These are phyloP conservation scores for Sporothrix phasma DNA, from an alignment of 2,329 filamentous ascomycete genomes.

Conservation along the genomic window DNA sequence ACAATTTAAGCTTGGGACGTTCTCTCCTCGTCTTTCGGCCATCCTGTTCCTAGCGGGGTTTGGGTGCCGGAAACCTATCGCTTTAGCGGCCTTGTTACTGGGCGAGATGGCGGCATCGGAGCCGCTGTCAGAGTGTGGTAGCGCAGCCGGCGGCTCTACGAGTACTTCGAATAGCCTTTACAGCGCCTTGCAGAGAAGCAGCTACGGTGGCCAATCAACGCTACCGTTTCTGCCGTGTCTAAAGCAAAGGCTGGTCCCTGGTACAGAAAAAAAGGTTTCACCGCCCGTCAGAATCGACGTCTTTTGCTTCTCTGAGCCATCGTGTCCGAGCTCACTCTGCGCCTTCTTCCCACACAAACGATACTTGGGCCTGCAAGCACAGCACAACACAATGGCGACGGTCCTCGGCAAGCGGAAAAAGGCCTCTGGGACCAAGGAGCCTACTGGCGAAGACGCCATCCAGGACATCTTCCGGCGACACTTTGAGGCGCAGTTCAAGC, in stretches of 20 bases:
- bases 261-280: constrained; percentile 6
- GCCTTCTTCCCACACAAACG: not conserved
- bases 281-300: constrained; percentile 4
- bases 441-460: constrained; percentile 39
- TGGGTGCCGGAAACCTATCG: not conserved
- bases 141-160: too few relatives aligned
- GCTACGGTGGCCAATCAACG: not conserved
- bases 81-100: not conserved
- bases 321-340: not conserved
- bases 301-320: not conserved
- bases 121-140: not conserved
- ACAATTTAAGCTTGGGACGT: not conserved
- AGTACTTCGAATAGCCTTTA: not conserved
- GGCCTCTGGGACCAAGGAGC: constrained; percentile 18
- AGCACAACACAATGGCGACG: constrained; percentile 30
- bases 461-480: constrained; percentile 71
- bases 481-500: constrained; percentile 82
- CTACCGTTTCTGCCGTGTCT: not conserved
- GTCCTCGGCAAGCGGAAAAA: constrained; percentile 42
- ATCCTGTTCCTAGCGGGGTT: not conserved
- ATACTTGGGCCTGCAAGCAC: not conserved
- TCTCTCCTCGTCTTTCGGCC: not conserved
- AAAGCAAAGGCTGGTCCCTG: not conserved
- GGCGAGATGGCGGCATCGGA: not conserved
- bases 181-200: not conserved